These are phyloP conservation scores for Boletus hoseneyae DNA, from an alignment of 1,284 basidiomycete species.

Conservation along the genomic window DNA sequence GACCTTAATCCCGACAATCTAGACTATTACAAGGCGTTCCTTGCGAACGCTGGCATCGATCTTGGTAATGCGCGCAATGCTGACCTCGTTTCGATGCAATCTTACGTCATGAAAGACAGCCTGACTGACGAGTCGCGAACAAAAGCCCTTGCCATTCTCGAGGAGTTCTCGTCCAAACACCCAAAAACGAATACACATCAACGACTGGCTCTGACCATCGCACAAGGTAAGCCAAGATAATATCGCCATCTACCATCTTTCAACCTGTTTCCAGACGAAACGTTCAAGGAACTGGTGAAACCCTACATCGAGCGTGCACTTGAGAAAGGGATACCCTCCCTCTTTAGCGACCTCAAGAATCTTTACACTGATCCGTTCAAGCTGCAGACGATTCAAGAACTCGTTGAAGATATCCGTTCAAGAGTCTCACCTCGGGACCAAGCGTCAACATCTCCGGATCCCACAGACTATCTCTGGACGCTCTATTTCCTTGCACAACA, in stretches of 20 bases:
- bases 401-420: slow-evolving; percentile 56
- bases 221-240: slow-evolving; percentile 43
- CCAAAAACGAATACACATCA: slow-evolving; percentile 72
- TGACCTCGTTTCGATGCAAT: not conserved
- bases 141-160: slow-evolving; percentile 56
- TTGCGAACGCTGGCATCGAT: slow-evolving; percentile 64
- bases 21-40: slow-evolving; percentile 76
- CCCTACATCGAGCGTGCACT: slow-evolving; percentile 75
- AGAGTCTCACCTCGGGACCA: slow-evolving; percentile 31
- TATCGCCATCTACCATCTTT: not conserved
- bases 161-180: slow-evolving; percentile 57
- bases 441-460: slow-evolving; percentile 47
- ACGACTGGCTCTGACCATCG: slow-evolving; percentile 68
- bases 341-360: slow-evolving; percentile 91
- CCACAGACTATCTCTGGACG: slow-evolving; percentile 91
- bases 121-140: slow-evolving; percentile 47
- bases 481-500: slow-evolving; percentile 96
- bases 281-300: slow-evolving; percentile 65
- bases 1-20: slow-evolving; percentile 85
- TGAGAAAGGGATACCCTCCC: slow-evolving; percentile 86
- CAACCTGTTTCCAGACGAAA: slow-evolving; percentile 40
- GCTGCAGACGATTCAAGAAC: slow-evolving; percentile 65
- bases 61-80: slow-evolving; percentile 46
- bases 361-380: slow-evolving; percentile 73
- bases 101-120: slow-evolving; percentile 34